These are phyloP conservation scores for Singerocomus inundabilis DNA, from an alignment of 1,284 basidiomycete species.

Conservation along the genomic window DNA sequence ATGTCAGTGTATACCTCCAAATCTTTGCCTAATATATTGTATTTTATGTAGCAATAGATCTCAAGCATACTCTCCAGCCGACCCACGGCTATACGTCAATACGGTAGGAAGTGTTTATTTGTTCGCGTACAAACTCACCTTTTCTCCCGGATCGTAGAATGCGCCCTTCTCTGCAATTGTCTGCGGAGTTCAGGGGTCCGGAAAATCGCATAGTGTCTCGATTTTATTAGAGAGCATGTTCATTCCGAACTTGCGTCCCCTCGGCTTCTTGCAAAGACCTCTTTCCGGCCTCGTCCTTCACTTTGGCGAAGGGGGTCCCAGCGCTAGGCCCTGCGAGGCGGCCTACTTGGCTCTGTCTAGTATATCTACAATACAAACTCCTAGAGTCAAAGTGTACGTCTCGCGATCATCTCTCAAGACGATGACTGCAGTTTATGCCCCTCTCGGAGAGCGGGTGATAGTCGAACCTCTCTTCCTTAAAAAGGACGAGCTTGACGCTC, in stretches of 20 bases:
- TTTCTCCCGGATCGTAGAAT: slow-evolving; percentile 39
- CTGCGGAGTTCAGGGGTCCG: slow-evolving; percentile 66
- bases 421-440: slow-evolving; percentile 55
- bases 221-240: slow-evolving; percentile 67
- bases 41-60: slow-evolving; percentile 28
- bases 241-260: slow-evolving; percentile 44
- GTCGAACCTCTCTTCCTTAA: slow-evolving; percentile 58
- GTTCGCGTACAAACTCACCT: not conserved
- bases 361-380: slow-evolving; percentile 39
- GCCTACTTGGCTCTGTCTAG: slow-evolving; percentile 54
- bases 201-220: slow-evolving; percentile 69
- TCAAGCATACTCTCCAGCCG: slow-evolving; percentile 33
- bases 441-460: slow-evolving; percentile 45
- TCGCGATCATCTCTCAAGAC: slow-evolving; percentile 60
- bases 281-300: slow-evolving; percentile 66
- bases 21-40: not conserved
- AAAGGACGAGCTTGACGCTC: slow-evolving; percentile 63
- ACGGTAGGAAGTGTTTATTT: slow-evolving; percentile 41
- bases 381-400: slow-evolving; percentile 57
- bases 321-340: slow-evolving; percentile 59
- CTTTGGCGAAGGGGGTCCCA: slow-evolving; percentile 62
- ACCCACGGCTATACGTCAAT: slow-evolving; percentile 58
- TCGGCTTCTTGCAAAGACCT: slow-evolving; percentile 52
- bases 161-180: slow-evolving; percentile 58
- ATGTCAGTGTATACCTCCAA: slow-evolving; percentile 8